Conservation (phyloP, 495 filamentous ascomycete genomes). For the Penicillium fimorum region DNA sequence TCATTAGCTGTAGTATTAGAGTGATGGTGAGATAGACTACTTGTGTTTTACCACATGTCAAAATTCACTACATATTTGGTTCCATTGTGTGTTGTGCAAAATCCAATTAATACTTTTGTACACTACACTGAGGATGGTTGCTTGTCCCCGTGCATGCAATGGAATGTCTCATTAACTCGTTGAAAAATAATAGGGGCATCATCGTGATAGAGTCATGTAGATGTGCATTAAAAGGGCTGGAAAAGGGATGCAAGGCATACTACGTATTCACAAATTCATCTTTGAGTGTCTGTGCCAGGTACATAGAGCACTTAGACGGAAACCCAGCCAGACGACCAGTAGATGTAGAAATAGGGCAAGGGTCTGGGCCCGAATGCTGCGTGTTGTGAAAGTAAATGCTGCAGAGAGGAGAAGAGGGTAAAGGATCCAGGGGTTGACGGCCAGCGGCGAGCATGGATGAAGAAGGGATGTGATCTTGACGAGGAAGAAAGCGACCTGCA, state of each 20-base stretch:
- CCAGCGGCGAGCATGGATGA: conserved; percentile 60
- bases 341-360: conserved; percentile 33
- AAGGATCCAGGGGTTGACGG: conserved; percentile 54
- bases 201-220: background rate
- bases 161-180: background rate
- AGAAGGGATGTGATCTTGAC: conserved; percentile 55
- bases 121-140: background rate
- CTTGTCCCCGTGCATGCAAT: background rate
- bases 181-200: background rate
- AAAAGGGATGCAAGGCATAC: background rate
- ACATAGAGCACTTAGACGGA: conserved; percentile 36
- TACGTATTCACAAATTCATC: background rate
- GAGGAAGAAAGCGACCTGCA: conserved; percentile 50
- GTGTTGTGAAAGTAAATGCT: conserved; percentile 46
- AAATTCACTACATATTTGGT: background rate
- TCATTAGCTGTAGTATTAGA: background rate
- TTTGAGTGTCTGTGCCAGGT: conserved; percentile 25
- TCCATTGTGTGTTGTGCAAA: background rate
- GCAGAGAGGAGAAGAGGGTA: conserved; percentile 63
- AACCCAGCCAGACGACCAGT: conserved; percentile 30
- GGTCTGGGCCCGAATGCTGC: conserved; percentile 27
- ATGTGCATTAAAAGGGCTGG: background rate
- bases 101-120: background rate
- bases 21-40: background rate
- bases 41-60: background rate